These are phyloP conservation scores for Pestalotiopsis sp. DNA, from an alignment of 2,329 filamentous ascomycete species.

Conservation along the genomic window DNA sequence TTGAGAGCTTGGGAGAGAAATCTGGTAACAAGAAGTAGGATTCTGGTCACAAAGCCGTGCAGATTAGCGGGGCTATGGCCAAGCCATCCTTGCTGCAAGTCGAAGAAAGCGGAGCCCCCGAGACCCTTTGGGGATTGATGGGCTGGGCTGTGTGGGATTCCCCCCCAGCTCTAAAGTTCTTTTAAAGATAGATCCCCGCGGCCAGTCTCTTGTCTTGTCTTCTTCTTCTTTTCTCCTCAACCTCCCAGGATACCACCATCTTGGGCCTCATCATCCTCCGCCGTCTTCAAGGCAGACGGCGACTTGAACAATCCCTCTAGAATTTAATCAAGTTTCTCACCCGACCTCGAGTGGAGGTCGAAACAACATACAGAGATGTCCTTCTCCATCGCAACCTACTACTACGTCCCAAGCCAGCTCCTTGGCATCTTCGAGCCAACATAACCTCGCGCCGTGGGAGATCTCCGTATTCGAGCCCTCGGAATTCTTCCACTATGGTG, in stretches of 20 bases:
- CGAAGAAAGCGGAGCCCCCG: not conserved
- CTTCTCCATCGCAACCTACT: constrained; percentile 14
- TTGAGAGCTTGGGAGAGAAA: too few relatives aligned
- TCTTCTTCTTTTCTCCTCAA: constrained; percentile 6
- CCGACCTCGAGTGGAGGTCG: constrained; percentile 33
- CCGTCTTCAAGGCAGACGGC: constrained; percentile 28
- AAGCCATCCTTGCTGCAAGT: not conserved
- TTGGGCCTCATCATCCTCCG: constrained; percentile 16
- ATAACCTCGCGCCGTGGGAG: constrained; percentile 21
- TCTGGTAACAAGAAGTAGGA: not conserved
- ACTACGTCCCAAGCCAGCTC: constrained; percentile 21
- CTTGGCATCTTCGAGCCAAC: constrained; percentile 20
- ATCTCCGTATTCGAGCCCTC: constrained; percentile 19
- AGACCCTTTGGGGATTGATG: not conserved
- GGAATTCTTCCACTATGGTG: constrained; percentile 17
- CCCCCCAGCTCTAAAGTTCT: not conserved
- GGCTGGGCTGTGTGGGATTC: not conserved
- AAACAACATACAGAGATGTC: constrained; percentile 31
- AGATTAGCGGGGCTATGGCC: not conserved
- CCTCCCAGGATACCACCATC: constrained; percentile 14
- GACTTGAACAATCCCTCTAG: constrained; percentile 26
- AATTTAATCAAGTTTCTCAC: constrained; percentile 25
- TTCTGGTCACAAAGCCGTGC: not conserved
- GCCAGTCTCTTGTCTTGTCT: not conserved
- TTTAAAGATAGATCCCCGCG: constrained; percentile 8